Percentiles rank a stretch among this genome's conserved stretches.
These are phyloP conservation scores for Aspergillus nomiae DNA, from an alignment of 2,329 filamentous ascomycete species.

Conservation along the genomic window DNA sequence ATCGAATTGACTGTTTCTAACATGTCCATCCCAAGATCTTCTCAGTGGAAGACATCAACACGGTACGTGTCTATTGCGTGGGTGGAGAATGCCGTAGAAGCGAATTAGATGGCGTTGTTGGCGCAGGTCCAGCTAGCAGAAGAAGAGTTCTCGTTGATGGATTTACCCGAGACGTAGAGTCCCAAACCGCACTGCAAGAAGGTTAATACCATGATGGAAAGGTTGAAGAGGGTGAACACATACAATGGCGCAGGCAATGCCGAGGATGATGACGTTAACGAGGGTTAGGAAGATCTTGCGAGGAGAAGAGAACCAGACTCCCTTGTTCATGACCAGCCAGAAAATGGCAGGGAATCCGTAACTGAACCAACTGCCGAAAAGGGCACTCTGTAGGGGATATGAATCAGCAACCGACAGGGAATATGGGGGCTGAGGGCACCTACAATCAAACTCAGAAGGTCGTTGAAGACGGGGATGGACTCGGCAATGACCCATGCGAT, in stretches of 20 bases:
- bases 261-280: conserved; percentile 46
- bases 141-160: conserved; percentile 37
- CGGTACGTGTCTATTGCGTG: background rate
- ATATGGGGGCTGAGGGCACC: conserved; percentile 4
- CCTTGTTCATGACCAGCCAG: conserved; percentile 53
- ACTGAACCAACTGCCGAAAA: conserved; percentile 70
- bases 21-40: background rate
- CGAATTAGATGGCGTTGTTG: conserved; percentile 29
- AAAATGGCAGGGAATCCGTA: conserved; percentile 50
- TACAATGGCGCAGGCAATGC: conserved; percentile 32
- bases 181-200: conserved; percentile 40
- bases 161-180: conserved; percentile 43
- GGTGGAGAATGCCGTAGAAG: background rate
- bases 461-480: conserved; percentile 69
- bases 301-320: conserved; percentile 38
- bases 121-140: conserved; percentile 43
- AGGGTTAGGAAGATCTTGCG: conserved; percentile 48
- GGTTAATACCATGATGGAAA: conserved; percentile 7
- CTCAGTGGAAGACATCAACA: background rate
- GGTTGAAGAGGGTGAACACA: background rate
- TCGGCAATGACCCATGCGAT: conserved; percentile 68
- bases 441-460: conserved; percentile 63
- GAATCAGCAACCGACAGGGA: conserved; percentile 14
- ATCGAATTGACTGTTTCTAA: background rate
- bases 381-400: conserved; percentile 41